phyloP scores from a whole-genome alignment of 2,329 filamentous ascomycete genomes.

The Raffaelea ambrosiae region DNA sequence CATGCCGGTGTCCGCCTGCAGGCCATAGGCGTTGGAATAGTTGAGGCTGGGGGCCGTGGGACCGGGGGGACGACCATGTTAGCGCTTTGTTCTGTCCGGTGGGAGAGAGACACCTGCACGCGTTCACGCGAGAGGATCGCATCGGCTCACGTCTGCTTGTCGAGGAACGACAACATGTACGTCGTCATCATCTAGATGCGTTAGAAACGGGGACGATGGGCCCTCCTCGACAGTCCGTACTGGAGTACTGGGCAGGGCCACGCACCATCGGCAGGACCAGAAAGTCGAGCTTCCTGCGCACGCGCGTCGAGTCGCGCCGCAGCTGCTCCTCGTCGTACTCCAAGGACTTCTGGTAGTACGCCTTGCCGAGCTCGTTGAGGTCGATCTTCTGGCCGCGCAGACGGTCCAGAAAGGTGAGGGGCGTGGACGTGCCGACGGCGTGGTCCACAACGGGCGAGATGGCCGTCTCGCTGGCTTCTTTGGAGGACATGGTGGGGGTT shows the following conservation, averaged over 20 bases:
- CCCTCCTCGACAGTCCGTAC: too few species aligned
- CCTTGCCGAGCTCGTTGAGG: constrained; percentile 16
- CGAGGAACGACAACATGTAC: constrained; percentile 26
- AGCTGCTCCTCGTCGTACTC: constrained; percentile 25
- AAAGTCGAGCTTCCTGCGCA: constrained; percentile 26
- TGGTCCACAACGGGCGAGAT: background rate
- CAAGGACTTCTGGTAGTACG: constrained; percentile 22
- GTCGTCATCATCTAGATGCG: constrained; percentile 22
- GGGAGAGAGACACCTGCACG: too few species aligned
- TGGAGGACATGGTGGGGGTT: background rate
- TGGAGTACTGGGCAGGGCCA: background rate
- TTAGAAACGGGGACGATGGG: too few species aligned
- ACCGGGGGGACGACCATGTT: background rate
- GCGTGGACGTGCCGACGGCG: background rate
- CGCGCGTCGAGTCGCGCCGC: constrained; percentile 18
- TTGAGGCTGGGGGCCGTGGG: constrained; percentile 16
- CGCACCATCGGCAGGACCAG: constrained; percentile 26
- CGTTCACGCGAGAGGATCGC: background rate
- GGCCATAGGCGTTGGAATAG: constrained; percentile 31
- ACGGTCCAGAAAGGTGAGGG: background rate
- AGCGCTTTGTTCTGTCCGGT: too few species aligned
- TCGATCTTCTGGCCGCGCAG: constrained; percentile 4
- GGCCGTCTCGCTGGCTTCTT: background rate
- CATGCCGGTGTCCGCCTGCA: constrained; percentile 30
- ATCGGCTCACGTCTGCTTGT: constrained; percentile 16